Conservation (phyloP, 768 basidiomycete genomes). For the Mycena polygramma region DNA sequence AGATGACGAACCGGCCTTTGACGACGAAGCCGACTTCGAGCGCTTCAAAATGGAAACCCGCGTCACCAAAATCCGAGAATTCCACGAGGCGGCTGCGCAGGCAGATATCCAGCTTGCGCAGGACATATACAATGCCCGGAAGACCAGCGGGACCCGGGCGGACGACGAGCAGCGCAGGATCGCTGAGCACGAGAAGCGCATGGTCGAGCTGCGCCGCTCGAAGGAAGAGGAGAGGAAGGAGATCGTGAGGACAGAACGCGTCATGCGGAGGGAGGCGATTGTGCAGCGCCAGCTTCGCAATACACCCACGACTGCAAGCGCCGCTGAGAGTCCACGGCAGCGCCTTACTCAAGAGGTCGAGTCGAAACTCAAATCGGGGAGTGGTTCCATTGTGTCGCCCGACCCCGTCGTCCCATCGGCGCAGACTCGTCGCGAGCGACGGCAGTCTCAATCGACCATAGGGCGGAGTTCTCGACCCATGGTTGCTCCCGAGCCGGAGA, state of each 20-base stretch:
- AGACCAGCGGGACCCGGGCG: constrained; percentile 47
- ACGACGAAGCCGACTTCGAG: constrained; percentile 36
- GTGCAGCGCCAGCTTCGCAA: constrained; percentile 25
- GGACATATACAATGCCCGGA: constrained; percentile 51
- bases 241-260: constrained; percentile 55
- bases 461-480: background rate
- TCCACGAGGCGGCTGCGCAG: constrained; percentile 61
- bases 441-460: constrained; percentile 23
- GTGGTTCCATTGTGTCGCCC: constrained; percentile 2
- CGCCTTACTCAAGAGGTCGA: constrained; percentile 39
- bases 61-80: constrained; percentile 62
- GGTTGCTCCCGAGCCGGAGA: background rate
- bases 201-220: constrained; percentile 54
- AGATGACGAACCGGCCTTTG: constrained; percentile 27
- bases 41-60: constrained; percentile 60
- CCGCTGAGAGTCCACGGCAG: constrained; percentile 25
- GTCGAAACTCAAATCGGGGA: constrained; percentile 28
- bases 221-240: constrained; percentile 66
- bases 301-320: background rate
- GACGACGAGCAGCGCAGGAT: constrained; percentile 49
- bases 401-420: constrained; percentile 11
- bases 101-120: constrained; percentile 56
- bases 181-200: constrained; percentile 54
- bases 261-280: constrained; percentile 51
- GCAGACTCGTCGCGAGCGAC: constrained; percentile 17